A percentile compares a stretch with the other conserved stretches of the same genome.
These are phyloP conservation scores for Cymbidium sinense DNA, from an alignment of 106 monocot species.

Conservation along the genomic window DNA sequence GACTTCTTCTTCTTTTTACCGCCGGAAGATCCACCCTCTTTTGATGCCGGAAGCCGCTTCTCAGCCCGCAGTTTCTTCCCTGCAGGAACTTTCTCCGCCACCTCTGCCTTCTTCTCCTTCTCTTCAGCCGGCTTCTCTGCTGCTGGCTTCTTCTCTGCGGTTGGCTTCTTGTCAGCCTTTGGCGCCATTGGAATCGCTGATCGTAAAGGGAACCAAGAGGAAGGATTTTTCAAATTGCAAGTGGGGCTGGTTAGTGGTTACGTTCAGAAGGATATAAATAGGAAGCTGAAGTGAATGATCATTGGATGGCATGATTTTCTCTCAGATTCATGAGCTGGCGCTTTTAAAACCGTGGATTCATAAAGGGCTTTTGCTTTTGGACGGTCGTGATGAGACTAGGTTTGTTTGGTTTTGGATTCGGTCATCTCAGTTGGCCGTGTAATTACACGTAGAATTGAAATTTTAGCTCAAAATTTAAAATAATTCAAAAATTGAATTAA, in stretches of 20 bases:
- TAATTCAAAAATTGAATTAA: no score
- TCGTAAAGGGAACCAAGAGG: no score
- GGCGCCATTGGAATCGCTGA: conserved; percentile 1
- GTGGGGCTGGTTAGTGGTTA: no score
- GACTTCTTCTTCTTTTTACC: conserved; percentile 39
- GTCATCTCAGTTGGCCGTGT: no score
- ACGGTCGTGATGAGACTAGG: no score
- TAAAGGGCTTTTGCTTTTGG: no score
- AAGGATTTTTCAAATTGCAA: no score
- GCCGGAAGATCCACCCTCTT: conserved; percentile 13
- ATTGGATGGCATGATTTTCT: neutral
- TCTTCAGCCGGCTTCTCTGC: conserved; percentile 21
- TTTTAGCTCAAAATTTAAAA: no score
- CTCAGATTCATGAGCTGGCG: neutral
- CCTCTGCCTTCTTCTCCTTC: conserved; percentile 11
- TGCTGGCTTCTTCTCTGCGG: conserved; percentile 52
- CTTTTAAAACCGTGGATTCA: no score
- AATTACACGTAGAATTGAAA: no score
- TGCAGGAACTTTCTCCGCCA: conserved; percentile 22
- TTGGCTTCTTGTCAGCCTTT: conserved; percentile 34
- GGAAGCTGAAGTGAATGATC: neutral
- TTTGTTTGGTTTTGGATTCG: no score
- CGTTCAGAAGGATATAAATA: neutral
- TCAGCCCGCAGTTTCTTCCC: conserved; percentile 37
- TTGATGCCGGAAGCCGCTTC: conserved; percentile 27